phyloP scores from a whole-genome alignment of 805 yeast species.

The Hemisphaericaspora nanyangensis region DNA sequence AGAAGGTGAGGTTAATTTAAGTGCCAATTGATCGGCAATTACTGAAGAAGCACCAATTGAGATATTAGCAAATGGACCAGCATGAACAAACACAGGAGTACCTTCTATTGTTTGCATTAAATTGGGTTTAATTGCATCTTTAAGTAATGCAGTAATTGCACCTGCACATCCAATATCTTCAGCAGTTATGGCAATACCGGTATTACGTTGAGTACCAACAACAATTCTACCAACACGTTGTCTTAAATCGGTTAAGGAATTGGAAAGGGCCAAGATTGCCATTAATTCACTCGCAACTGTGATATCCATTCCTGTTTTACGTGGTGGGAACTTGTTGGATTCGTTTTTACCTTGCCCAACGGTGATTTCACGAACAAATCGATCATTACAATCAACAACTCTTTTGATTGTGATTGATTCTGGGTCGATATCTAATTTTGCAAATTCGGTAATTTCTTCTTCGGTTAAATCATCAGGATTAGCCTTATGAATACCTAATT shows the following conservation, averaged over 20 bases:
- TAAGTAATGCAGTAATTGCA: constrained; percentile 88
- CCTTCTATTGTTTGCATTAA: constrained; percentile 97
- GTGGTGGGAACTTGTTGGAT: constrained; percentile 65
- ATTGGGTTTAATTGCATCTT: constrained; percentile 95
- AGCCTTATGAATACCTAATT: constrained; percentile 76
- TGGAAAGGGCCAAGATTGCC: constrained; percentile 90
- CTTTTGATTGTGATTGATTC: constrained; percentile 87
- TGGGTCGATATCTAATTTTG: constrained; percentile 85
- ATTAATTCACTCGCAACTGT: constrained; percentile 94
- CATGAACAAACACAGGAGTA: constrained; percentile 95
- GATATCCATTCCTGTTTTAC: constrained; percentile 91
- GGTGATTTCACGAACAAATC: constrained; percentile 84
- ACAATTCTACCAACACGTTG: constrained; percentile 85
- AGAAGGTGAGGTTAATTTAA: constrained; percentile 67
- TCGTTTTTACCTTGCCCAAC: constrained; percentile 92
- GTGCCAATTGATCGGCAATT: constrained; percentile 87
- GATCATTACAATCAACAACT: constrained; percentile 92
- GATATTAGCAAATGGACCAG: constrained; percentile 97
- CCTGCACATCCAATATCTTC: constrained; percentile 96
- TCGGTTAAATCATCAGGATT: constrained; percentile 76
- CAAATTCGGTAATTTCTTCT: constrained; percentile 72
- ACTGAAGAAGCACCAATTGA: constrained; percentile 96
- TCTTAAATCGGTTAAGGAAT: constrained; percentile 77
- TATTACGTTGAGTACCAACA: constrained; percentile 67
- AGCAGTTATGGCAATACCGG: constrained; percentile 82